A percentile compares a stretch with the other conserved stretches of the same genome.
Evolutionary conservation across 1,139 yeast genomes (phyloP).

Genomic region (Blastobotrys raffinosifermentans): DNA sequence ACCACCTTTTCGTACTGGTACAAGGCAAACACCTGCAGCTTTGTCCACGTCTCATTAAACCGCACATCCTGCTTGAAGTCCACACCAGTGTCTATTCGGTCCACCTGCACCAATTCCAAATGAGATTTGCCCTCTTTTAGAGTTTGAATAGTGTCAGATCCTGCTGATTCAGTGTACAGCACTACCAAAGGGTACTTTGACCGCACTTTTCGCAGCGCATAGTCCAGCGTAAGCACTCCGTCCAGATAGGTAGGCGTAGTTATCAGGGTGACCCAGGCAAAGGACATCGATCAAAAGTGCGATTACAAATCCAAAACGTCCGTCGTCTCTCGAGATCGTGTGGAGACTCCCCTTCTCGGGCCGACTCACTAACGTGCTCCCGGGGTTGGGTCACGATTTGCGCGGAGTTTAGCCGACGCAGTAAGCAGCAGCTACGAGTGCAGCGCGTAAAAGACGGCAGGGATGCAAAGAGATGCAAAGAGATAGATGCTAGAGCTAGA

Average conservation of each 20-base stretch:
- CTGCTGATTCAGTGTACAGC: constrained; percentile 44
- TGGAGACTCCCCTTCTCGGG: too few relatives aligned
- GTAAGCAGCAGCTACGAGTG: too few relatives aligned
- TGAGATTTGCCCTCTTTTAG: constrained; percentile 33
- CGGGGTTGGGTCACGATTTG: too few relatives aligned
- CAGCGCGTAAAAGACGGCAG: too few relatives aligned
- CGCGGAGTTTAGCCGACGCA: too few relatives aligned
- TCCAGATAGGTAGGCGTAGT: constrained; percentile 45
- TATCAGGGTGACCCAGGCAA: constrained; percentile 47
- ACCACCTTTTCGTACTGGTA: constrained; percentile 45
- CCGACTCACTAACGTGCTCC: too few relatives aligned
- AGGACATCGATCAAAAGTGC: too few relatives aligned
- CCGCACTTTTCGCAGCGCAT: constrained; percentile 36
- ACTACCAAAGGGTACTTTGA: constrained; percentile 47
- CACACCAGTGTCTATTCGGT: constrained; percentile 35
- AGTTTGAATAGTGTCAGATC: constrained; percentile 36
- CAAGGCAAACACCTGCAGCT: constrained; percentile 47
- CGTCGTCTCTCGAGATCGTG: too few relatives aligned
- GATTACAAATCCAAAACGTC: too few relatives aligned
- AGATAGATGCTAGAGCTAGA: too few relatives aligned
- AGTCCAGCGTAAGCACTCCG: constrained; percentile 46
- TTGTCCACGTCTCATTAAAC: constrained; percentile 55
- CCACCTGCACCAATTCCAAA: constrained; percentile 13
- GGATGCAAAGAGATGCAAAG: too few relatives aligned
- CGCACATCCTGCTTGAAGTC: constrained; percentile 44